Evolutionary conservation across 768 basidiomycete genomes (phyloP), one percentile per base, ranked within the genome.

Genomic region (Mrakia blollopis): DNA sequence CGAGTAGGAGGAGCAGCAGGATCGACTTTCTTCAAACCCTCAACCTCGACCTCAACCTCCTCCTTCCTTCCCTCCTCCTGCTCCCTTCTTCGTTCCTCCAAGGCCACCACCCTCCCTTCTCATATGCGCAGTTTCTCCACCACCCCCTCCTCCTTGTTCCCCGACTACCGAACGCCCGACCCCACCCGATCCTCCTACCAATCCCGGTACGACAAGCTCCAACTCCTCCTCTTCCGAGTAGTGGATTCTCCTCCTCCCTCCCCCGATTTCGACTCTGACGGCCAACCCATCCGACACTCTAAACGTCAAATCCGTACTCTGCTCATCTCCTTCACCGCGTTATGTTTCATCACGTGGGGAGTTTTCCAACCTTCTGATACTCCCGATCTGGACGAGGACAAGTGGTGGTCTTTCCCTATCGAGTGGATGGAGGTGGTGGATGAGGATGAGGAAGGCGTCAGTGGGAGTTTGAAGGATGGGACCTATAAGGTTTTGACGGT

Each of bases 401-500:
- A 73, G 52, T 77, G 72, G 71, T 62, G 72, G 67, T 50, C 10
- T 11, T 77, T 77, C 72, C 76, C 76, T 25, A 61, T 77, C 63
- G 76, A 77, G 63, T 77, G 76, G 76, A 61, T 77, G 44, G 72
- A 77, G 72, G 72, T 73, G 25, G 37, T 30, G 25, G 63, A 72
- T 37, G 63, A 73, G 25, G 39, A 41, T 30, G 65, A 54, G 72
- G n/a, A 37, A 23, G 73, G 47, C 2, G 41, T 37, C 18, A 30
- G 39, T 21, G 73, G 73, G 28, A 50, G 5, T 3, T 47, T 65
- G 25, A 74, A 74, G 73, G 63, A 74, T 37, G 76, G 76, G 1
- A 35, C n/a, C 44, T 77, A 73, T 65, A 77, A 77, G 76, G 72
- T 73, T n/a, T 25, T 77, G 28, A 77, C 76, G 14, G 32, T 77